Evolutionary conservation across 331 rosid genomes (phyloP).

Genomic region (Malus hybrid): DNA sequence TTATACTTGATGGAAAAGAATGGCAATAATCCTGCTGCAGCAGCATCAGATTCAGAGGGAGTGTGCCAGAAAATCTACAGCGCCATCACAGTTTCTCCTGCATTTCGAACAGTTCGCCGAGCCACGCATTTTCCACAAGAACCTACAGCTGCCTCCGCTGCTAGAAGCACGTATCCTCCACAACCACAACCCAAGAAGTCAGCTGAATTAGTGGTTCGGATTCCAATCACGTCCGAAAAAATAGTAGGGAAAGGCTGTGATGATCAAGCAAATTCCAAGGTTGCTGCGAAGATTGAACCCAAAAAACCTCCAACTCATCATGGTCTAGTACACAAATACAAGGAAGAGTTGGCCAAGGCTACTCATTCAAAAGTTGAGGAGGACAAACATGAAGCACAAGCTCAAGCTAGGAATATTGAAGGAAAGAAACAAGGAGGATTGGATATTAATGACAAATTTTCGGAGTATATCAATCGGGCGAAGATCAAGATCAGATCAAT

Average conservation of each 20-base stretch:
- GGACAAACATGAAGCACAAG: neutral
- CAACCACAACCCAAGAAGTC: neutral
- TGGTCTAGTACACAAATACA: neutral
- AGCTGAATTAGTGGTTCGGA: neutral
- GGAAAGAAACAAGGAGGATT: slow-evolving; percentile 11
- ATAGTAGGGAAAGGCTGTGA: neutral
- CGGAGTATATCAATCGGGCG: slow-evolving; percentile 27
- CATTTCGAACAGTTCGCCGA: slow-evolving; percentile 23
- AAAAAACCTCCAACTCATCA: neutral
- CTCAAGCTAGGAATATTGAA: slow-evolving; percentile 2
- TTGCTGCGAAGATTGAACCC: neutral
- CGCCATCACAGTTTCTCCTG: slow-evolving; percentile 24
- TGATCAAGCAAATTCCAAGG: slow-evolving; percentile 7
- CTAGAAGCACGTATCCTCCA: neutral
- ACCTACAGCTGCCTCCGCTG: neutral
- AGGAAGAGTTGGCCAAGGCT: neutral
- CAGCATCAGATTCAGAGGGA: slow-evolving; percentile 14
- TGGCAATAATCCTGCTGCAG: neutral
- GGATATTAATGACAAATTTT: slow-evolving; percentile 35
- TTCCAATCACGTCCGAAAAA: slow-evolving; percentile 1
- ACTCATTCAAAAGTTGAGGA: neutral
- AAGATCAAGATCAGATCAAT: slow-evolving; percentile 29
- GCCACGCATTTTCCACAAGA: slow-evolving; percentile 14
- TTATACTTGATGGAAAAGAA: slow-evolving; percentile 37
- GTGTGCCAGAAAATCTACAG: slow-evolving; percentile 45